Percentiles rank a stretch among this genome's conserved stretches.
phyloP scores from a whole-genome alignment of 768 basidiomycete species.

The Leucocoprinus sp. region DNA sequence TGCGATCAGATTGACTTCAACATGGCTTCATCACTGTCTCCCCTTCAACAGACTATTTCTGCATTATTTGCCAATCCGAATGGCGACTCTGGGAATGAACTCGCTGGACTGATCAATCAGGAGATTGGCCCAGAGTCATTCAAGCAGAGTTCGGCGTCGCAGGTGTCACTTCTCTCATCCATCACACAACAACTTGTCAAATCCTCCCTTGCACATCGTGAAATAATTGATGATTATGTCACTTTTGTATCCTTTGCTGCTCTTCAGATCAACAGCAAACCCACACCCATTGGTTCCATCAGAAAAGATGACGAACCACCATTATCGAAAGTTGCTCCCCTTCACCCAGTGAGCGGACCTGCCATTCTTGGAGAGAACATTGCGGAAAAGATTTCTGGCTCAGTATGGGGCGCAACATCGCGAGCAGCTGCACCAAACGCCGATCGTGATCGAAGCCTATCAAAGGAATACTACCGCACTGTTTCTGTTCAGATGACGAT shows the following conservation, averaged over 20 bases:
- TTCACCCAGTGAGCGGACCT: conserved; percentile 11
- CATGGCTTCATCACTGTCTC: neutral
- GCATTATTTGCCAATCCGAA: neutral
- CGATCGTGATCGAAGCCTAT: conserved; percentile 1
- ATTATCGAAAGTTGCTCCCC: conserved; percentile 3
- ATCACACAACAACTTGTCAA: conserved; percentile 7
- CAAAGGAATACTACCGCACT: conserved; percentile 11
- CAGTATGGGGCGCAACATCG: conserved; percentile 9
- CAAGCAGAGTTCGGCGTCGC: neutral
- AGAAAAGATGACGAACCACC: neutral
- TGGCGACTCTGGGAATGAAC: conserved; percentile 3
- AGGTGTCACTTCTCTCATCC: conserved; percentile 8
- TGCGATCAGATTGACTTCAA: neutral
- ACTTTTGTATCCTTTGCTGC: conserved; percentile 7
- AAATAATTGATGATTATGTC: conserved; percentile 9
- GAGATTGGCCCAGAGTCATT: neutral
- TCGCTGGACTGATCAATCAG: conserved; percentile 9
- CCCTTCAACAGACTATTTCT: neutral
- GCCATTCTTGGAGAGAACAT: conserved; percentile 10
- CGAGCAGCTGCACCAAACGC: conserved; percentile 8
- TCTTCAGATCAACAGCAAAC: conserved; percentile 2
- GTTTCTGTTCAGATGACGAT: conserved; percentile 7
- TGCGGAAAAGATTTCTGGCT: conserved; percentile 6
- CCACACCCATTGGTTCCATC: conserved; percentile 4
- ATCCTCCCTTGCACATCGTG: conserved; percentile 8